Evolutionary conservation across 257 asterid species (phyloP), one percentile per base, ranked within the genome.

Genomic region (Euphrasia confusa): DNA sequence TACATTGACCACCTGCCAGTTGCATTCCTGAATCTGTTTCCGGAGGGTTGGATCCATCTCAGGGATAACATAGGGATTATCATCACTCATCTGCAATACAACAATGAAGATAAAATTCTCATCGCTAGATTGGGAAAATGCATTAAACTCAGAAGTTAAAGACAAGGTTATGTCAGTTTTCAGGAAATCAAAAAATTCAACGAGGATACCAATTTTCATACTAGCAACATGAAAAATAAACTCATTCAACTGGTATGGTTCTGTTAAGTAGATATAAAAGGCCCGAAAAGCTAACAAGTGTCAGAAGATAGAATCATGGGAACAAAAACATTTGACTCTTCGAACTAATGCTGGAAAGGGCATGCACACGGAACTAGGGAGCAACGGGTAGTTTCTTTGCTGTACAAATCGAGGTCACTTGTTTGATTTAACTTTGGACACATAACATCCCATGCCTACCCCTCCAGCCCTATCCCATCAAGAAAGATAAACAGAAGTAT

Each of bases 1-100:
- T 15, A 89, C 96, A 81, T 93, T 93, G 75, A 93, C 99, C 79
- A 93, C 96, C 74, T 93, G 99, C 96, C 95, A 84, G 73, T 93
- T 93, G 83, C 99, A 89, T 64, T 93, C 95, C 77, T 89, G 99
- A 67, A 93, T 93, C 75, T 89, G 99, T 71, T 68, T 89, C 74
- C 97, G 63, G 18, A 87, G 86, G 40, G 97, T 93, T 21, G 90
- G 78, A 18, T 93, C 99, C 99, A 93, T 93, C 88, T 87, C 99
- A 42, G 97, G 99, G 53, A 93, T 93, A 17, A 83, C 81, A 74
- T 63, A 80, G 52, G 99, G 99, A 71, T 89, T 72, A 47, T 93
- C 97, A 64, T 89, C 99, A 75, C 96, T 93, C 97, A 89, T 93
- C 99, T 89, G 94, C 79, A 80, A 76, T 45, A 65, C 37, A 30